Evolutionary conservation across 2,329 filamentous ascomycete species (phyloP).

Genomic region (Davidsoniella eucalypti): DNA sequence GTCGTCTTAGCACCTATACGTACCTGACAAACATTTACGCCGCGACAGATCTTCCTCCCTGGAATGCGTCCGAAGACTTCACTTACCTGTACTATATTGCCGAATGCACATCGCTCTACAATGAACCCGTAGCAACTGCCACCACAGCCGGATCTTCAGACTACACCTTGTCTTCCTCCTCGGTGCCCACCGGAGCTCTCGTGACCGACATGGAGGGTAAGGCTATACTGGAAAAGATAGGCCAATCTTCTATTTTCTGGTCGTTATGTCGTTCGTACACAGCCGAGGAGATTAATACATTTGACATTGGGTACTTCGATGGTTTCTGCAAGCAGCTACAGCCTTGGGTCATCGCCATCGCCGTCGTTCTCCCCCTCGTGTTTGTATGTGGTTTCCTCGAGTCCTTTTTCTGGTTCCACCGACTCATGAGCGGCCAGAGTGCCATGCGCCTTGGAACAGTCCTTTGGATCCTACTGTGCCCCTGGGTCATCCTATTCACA

Average conservation of each 20-base stretch:
- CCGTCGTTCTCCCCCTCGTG: slow-evolving; percentile 16
- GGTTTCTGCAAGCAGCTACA: not conserved
- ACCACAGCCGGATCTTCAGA: too few relatives aligned
- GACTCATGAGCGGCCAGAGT: slow-evolving; percentile 19
- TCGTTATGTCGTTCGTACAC: too few relatives aligned
- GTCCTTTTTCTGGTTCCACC: slow-evolving; percentile 20
- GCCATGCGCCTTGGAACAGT: slow-evolving; percentile 19
- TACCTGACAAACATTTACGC: not conserved
- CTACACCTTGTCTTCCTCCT: too few relatives aligned
- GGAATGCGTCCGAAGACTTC: not conserved
- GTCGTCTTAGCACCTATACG: not conserved
- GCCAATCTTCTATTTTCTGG: too few relatives aligned
- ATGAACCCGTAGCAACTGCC: not conserved
- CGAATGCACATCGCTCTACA: not conserved
- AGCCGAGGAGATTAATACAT: too few relatives aligned
- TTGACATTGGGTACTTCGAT: not conserved
- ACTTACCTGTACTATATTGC: not conserved
- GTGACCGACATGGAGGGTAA: too few relatives aligned
- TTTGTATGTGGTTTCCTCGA: slow-evolving; percentile 20
- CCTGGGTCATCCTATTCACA: slow-evolving; percentile 15
- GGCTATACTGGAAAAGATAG: too few relatives aligned
- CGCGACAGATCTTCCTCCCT: not conserved
- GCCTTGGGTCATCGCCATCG: slow-evolving; percentile 16
- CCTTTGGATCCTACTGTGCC: slow-evolving; percentile 18
- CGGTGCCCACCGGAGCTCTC: too few relatives aligned